Conservation (phyloP, 148 eudicot species). For the Nyssa sinensis region DNA sequence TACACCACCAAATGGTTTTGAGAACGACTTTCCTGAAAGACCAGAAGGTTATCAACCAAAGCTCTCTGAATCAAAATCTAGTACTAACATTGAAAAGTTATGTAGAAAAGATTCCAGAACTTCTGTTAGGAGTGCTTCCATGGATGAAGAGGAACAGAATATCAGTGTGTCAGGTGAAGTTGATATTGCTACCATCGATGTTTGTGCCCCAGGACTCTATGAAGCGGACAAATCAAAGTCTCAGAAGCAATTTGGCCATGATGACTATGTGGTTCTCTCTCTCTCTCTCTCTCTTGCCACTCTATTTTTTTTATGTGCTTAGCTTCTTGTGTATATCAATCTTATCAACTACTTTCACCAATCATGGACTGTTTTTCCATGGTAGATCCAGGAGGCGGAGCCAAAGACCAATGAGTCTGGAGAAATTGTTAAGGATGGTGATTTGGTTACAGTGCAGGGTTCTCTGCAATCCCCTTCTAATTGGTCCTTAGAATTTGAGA, state of each 20-base stretch:
- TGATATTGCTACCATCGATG: constrained; percentile 26
- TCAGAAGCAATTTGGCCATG: constrained; percentile 23
- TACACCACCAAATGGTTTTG: constrained; percentile 33
- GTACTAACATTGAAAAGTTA: constrained; percentile 16
- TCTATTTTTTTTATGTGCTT: neutral
- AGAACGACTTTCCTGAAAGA: constrained; percentile 32
- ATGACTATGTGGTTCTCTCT: constrained; percentile 43
- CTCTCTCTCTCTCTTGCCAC: neutral
- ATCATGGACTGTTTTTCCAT: constrained; percentile 7
- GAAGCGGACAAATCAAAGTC: constrained; percentile 23
- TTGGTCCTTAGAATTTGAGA: constrained; percentile 65
- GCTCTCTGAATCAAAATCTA: constrained; percentile 17
- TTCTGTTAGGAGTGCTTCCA: constrained; percentile 28
- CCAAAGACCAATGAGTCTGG: constrained; percentile 24
- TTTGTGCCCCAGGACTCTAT: constrained; percentile 10
- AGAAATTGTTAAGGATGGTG: constrained; percentile 16
- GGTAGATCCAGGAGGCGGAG: constrained; percentile 30
- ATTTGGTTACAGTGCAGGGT: constrained; percentile 23
- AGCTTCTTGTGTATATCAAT: neutral
- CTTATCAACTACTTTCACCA: neutral
- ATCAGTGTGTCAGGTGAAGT: constrained; percentile 21
- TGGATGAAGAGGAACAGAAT: constrained; percentile 39
- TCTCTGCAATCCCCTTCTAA: constrained; percentile 30
- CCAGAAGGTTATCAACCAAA: constrained; percentile 29
- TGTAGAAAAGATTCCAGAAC: constrained; percentile 19